Evolutionary conservation across 2,329 filamentous ascomycete genomes (phyloP).

Genomic region (Penicillium sp.): DNA sequence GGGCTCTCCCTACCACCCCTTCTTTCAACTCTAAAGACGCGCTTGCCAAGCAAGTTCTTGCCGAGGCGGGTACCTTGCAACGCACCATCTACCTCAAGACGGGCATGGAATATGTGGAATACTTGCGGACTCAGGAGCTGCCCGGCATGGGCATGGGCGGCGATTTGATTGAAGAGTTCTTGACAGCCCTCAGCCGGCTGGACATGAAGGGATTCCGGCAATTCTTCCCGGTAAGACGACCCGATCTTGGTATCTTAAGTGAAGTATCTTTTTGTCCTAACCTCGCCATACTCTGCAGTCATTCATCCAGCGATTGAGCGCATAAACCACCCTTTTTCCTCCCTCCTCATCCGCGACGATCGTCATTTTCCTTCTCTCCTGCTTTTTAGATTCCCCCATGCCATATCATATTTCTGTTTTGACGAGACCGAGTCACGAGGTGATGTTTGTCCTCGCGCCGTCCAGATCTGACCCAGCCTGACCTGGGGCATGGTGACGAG

Average conservation of each 20-base stretch:
- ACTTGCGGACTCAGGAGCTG: slow-evolving; percentile 50
- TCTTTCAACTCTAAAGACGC: slow-evolving; percentile 84
- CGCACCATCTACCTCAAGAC: slow-evolving; percentile 90
- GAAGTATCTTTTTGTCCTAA: slow-evolving; percentile 12
- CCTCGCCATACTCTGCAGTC: slow-evolving; percentile 31
- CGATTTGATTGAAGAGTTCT: slow-evolving; percentile 52
- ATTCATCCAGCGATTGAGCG: slow-evolving; percentile 52
- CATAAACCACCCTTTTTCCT: slow-evolving; percentile 33
- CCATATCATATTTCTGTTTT: slow-evolving; percentile 26
- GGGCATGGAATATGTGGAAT: slow-evolving; percentile 73
- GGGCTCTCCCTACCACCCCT: slow-evolving; percentile 80
- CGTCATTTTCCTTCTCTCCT: slow-evolving; percentile 23
- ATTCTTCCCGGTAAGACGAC: slow-evolving; percentile 50
- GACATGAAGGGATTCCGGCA: slow-evolving; percentile 52
- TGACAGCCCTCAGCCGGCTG: slow-evolving; percentile 48
- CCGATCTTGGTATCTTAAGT: not conserved
- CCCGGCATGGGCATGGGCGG: slow-evolving; percentile 53
- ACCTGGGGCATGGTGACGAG: slow-evolving; percentile 8
- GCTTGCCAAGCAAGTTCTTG: slow-evolving; percentile 83
- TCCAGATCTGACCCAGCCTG: slow-evolving; percentile 9
- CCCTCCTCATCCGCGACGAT: slow-evolving; percentile 18
- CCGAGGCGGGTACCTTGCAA: slow-evolving; percentile 84
- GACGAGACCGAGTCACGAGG: slow-evolving; percentile 24
- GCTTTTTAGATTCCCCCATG: slow-evolving; percentile 34
- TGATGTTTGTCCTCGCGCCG: slow-evolving; percentile 23